Evolutionary conservation across 2,329 filamentous ascomycete species (phyloP), one percentile per base, ranked within the genome.

Genomic region (Xylariaceae sp.): DNA sequence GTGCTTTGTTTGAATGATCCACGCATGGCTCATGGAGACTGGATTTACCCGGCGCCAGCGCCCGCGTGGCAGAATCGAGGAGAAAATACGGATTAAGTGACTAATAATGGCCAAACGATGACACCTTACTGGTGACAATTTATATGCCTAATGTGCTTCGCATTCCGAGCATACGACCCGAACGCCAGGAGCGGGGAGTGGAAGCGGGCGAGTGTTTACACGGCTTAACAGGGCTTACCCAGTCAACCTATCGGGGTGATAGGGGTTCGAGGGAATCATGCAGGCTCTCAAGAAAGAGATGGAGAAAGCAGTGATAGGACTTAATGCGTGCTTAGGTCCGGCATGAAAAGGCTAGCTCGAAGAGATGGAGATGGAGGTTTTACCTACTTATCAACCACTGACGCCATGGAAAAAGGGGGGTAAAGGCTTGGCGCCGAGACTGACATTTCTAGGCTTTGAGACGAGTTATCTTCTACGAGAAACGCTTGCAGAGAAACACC

Each of bases 401-500:
- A 42, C 37, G 37, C 37, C 37, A 45, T 51, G 49, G 23, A 30
- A 30, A 30, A 30, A 30, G 34, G 49, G 49, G 49, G 49, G 18
- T 51, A 51, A 23, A 18, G 34, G 49, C 49, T 51, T 51, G 49
- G 49, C 49, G 23, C 30, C 13, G 17, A 30, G 3, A 30, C 17
- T 23, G 17, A 13, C 18, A 23, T 30, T 10, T 50, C 13, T 18
- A 13, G 18, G 37, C 7, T 42, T 9, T 10, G 8, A 9, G 8
- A 42, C 37, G 11, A 7, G 11, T 42, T 45, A n/a, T 50, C 48
- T 35, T 35, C n/a, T 10, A 30, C 23, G 23, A 30, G 23, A 30
- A 30, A 30, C 23, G 23, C 23, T 30, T 30, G 23, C 23, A 30
- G 23, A 30, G 23, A 30, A 30, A 30, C 64, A 65, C 64, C 64